Conservation (phyloP, 208 protist genomes). For the Trypanosoma caninum region DNA sequence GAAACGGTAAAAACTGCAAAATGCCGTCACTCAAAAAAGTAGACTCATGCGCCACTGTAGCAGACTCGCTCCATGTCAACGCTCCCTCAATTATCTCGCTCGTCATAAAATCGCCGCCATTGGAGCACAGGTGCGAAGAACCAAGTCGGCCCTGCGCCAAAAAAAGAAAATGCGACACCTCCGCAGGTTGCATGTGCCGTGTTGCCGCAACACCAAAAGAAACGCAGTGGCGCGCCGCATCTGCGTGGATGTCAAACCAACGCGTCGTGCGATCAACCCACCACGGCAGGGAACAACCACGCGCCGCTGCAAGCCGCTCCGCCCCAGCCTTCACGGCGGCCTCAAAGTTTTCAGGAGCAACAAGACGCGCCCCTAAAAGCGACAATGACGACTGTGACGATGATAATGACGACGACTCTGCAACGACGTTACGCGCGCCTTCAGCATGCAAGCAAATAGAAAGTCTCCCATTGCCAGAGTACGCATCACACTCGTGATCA, state of each 20-base stretch:
- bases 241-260: constrained; percentile 30
- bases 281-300: constrained; percentile 67
- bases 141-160: constrained; percentile 21
- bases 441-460: constrained; percentile 78
- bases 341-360: constrained; percentile 46
- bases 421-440: neutral
- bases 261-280: constrained; percentile 49
- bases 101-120: constrained; percentile 22
- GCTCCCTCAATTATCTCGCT: constrained; percentile 20
- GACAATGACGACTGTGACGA: constrained; percentile 5
- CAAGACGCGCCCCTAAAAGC: constrained; percentile 40
- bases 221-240: constrained; percentile 40
- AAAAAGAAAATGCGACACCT: constrained; percentile 66
- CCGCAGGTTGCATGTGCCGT: constrained; percentile 51
- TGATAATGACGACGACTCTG: neutral
- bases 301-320: constrained; percentile 33
- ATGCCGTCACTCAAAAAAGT: constrained; percentile 6
- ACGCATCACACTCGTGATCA: constrained; percentile 88
- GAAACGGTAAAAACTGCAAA: constrained; percentile 47
- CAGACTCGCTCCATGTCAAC: constrained; percentile 7
- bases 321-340: constrained; percentile 55
- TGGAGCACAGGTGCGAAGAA: neutral
- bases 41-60: neutral
- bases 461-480: constrained; percentile 58
- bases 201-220: constrained; percentile 44